A percentile compares a stretch with the other conserved stretches of the same genome.
Evolutionary conservation across 352 stramenopile genomes (phyloP).

Genomic region (Phytophthora sojae): DNA sequence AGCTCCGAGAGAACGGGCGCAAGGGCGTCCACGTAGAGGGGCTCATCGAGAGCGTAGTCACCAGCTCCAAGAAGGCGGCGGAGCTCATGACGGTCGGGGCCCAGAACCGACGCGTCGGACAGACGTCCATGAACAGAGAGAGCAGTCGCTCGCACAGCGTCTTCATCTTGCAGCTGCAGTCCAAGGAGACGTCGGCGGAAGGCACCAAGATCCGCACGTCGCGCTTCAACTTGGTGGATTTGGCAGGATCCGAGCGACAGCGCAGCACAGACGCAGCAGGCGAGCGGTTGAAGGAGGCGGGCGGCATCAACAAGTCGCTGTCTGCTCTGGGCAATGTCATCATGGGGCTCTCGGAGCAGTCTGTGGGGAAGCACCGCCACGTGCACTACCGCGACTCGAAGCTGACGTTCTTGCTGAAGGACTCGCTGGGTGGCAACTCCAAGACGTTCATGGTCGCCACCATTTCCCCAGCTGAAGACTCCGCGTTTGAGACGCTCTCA

Average conservation of each 20-base stretch:
- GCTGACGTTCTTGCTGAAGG: constrained; percentile 86
- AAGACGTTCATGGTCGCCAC: constrained; percentile 91
- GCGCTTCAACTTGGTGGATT: constrained; percentile 98
- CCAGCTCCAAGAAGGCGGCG: constrained; percentile 66
- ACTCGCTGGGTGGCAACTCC: constrained; percentile 86
- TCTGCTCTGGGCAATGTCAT: constrained; percentile 97
- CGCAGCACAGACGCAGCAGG: constrained; percentile 95
- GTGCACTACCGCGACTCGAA: constrained; percentile 90
- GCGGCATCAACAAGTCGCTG: constrained; percentile 97
- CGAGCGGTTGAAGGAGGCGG: constrained; percentile 96
- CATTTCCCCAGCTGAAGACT: constrained; percentile 85
- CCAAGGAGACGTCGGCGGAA: constrained; percentile 60
- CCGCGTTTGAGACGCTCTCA: constrained; percentile 83
- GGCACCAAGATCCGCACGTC: constrained; percentile 83
- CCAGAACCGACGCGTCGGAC: constrained; percentile 79
- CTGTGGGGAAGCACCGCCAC: constrained; percentile 79
- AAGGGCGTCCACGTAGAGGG: constrained; percentile 83
- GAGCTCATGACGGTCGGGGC: constrained; percentile 81
- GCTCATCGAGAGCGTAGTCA: constrained; percentile 78
- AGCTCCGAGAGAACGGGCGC: constrained; percentile 75
- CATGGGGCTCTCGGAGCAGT: constrained; percentile 85
- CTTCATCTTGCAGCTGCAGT: constrained; percentile 85
- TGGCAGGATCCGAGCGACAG: constrained; percentile 98
- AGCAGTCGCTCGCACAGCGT: constrained; percentile 88
- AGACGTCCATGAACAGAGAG: constrained; percentile 89